phyloP scores from a whole-genome alignment of 495 filamentous ascomycete genomes.

The Lasiosphaeris hirsuta region DNA sequence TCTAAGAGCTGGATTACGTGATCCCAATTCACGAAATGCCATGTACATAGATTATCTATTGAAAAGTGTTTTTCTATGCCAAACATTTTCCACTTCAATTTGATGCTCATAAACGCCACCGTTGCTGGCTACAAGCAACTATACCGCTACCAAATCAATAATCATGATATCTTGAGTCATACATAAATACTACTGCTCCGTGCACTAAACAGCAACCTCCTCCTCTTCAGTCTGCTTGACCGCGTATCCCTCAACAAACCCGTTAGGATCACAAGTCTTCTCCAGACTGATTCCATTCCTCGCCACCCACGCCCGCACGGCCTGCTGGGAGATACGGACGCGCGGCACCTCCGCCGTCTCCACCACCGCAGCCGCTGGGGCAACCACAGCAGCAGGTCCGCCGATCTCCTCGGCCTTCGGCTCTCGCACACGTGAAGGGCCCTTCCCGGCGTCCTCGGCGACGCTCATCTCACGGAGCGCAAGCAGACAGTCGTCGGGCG shows the following conservation, averaged over 20 bases:
- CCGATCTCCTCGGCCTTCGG: slow-evolving; percentile 13
- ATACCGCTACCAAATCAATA: background rate
- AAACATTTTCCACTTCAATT: too few species aligned
- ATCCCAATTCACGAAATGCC: too few species aligned
- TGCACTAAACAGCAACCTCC: slow-evolving; percentile 20
- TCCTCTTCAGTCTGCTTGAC: slow-evolving; percentile 29
- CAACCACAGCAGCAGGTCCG: background rate
- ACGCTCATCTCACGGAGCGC: slow-evolving; percentile 75
- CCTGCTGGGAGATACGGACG: slow-evolving; percentile 52
- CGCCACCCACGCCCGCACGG: slow-evolving; percentile 52
- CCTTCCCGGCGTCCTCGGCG: slow-evolving; percentile 54
- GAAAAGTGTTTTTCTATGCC: too few species aligned
- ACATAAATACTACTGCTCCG: background rate
- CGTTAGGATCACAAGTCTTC: slow-evolving; percentile 52
- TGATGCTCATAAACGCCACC: too few species aligned
- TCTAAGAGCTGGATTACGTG: too few species aligned
- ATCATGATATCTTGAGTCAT: background rate
- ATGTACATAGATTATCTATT: too few species aligned
- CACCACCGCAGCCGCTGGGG: background rate
- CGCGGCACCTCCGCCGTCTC: slow-evolving; percentile 38
- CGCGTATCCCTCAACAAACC: slow-evolving; percentile 53
- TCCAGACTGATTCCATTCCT: slow-evolving; percentile 44
- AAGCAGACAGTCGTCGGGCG: slow-evolving; percentile 76
- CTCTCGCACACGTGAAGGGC: slow-evolving; percentile 32
- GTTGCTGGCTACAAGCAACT: too few species aligned